These are phyloP conservation scores for Ustilago loliicola DNA, from an alignment of 1,284 basidiomycete genomes.

Conservation along the genomic window DNA sequence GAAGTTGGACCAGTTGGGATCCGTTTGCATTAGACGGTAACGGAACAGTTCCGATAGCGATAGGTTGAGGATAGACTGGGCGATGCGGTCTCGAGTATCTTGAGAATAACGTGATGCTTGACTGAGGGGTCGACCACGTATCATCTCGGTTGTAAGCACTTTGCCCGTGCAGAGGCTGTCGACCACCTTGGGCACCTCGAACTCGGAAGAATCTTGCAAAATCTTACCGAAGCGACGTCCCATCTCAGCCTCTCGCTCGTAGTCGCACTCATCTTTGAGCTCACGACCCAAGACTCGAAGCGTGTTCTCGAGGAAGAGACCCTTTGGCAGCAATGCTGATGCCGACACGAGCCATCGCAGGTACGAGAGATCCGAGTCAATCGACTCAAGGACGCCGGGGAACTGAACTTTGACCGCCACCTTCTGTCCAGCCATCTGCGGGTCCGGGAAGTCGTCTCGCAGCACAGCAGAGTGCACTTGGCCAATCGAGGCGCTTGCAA, in stretches of 20 bases:
- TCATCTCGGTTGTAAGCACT: slow-evolving; percentile 90
- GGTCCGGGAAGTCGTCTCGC: slow-evolving; percentile 52
- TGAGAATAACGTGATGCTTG: slow-evolving; percentile 77
- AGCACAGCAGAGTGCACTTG: slow-evolving; percentile 90
- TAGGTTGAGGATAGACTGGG: slow-evolving; percentile 83
- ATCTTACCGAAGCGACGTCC: slow-evolving; percentile 76
- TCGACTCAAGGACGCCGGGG: slow-evolving; percentile 88
- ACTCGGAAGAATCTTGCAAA: slow-evolving; percentile 72
- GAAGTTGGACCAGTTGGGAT: slow-evolving; percentile 99
- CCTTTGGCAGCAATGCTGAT: slow-evolving; percentile 84
- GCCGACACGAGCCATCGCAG: slow-evolving; percentile 85
- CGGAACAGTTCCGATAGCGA: slow-evolving; percentile 91
- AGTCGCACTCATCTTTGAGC: slow-evolving; percentile 95
- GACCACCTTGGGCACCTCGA: slow-evolving; percentile 85
- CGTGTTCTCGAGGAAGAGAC: slow-evolving; percentile 82
- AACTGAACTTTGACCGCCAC: slow-evolving; percentile 97
- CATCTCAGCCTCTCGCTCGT: slow-evolving; percentile 86
- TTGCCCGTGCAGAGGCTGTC: slow-evolving; percentile 82
- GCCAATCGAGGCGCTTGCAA: slow-evolving; percentile 96
- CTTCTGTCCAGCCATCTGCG: slow-evolving; percentile 54
- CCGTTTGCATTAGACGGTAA: slow-evolving; percentile 96
- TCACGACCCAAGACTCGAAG: slow-evolving; percentile 90
- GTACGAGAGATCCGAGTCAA: slow-evolving; percentile 88
- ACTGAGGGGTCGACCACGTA: slow-evolving; percentile 84
- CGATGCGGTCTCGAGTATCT: slow-evolving; percentile 86